Evolutionary conservation across 768 basidiomycete genomes (phyloP), one percentile per base, ranked within the genome.

Genomic region (Cyclocybe aegerita): DNA sequence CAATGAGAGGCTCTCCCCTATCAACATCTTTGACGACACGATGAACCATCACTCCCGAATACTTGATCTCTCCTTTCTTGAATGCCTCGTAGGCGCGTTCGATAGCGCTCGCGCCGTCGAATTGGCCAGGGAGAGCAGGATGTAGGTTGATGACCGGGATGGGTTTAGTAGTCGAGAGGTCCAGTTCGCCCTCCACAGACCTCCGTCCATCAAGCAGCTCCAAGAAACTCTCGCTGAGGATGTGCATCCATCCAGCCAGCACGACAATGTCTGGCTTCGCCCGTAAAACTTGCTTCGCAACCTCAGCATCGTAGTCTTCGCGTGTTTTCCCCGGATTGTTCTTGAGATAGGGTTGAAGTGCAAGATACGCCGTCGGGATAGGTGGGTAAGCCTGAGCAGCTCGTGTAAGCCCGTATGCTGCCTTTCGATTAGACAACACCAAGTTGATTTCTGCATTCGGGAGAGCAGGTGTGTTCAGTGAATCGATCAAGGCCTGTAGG

Each of bases 221-320:
- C 52, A 98, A 68, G 67, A 98, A 98, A 0, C 71, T 73, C 46
- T 90, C 86, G 50, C 86, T 84, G 51, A 98, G 78, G 60, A 98
- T 91, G 62, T 98, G 95, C 96, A 99, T 98, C 92, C 93, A 99
- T 0, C 97, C 97, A 0, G 96, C 97, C n/a, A 98, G 77, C 6
- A 98, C 90, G 42, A 98, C 81, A 17, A 96, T 65, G 67, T 98
- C 91, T 0, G 96, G 96, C 31, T 71, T 69, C 14, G 74, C 80
- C 17, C 69, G 63, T 4, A 88, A 61, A 3, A 93, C 83, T 46
- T 83, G 77, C 31, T 79, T 70, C 7, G 91, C 92, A 1, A 95
- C 79, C 62, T 91, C 89, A 2, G 73, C 70, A 62, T 96, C 96
- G 69, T 97, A 98, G 63, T 96, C 90, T 40, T 80, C 72, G 14